A percentile compares a stretch with the other conserved stretches of the same genome.
These are phyloP conservation scores for Didymella exigua DNA, from an alignment of 2,329 filamentous ascomycete genomes.

Conservation along the genomic window DNA sequence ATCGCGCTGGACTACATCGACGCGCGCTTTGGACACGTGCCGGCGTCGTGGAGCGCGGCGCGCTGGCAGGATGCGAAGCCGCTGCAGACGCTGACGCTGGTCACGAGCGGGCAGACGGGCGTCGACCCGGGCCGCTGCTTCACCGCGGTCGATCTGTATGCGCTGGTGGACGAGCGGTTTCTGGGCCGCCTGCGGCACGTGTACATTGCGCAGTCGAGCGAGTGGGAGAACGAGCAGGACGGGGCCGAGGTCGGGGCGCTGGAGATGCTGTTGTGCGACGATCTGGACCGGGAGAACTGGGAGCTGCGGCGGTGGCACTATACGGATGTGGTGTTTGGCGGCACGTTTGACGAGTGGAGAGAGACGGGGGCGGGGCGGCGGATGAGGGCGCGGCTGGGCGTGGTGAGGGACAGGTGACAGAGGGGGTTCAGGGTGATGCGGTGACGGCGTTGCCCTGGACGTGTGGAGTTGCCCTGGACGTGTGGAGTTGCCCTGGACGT, in stretches of 20 bases:
- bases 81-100: constrained; percentile 48
- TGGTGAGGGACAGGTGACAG: constrained; percentile 30
- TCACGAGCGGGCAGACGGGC: constrained; percentile 44
- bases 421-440: constrained; percentile 17
- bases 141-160: constrained; percentile 50
- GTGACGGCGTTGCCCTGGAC: background rate
- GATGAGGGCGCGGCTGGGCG: constrained; percentile 31
- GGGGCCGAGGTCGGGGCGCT: constrained; percentile 48
- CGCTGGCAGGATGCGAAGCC: constrained; percentile 37
- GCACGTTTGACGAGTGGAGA: constrained; percentile 34
- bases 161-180: constrained; percentile 49
- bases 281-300: constrained; percentile 49
- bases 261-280: constrained; percentile 45
- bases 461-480: background rate
- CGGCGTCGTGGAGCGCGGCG: constrained; percentile 13
- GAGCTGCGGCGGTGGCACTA: constrained; percentile 44
- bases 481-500: background rate
- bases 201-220: constrained; percentile 45
- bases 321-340: constrained; percentile 8
- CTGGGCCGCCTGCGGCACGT: constrained; percentile 49
- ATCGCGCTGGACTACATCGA: constrained; percentile 56
- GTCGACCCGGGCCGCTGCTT: constrained; percentile 46
- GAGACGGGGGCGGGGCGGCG: constrained; percentile 24
- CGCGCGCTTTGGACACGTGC: constrained; percentile 46
- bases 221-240: constrained; percentile 46